These are phyloP conservation scores for Linum tenue DNA, from an alignment of 345 rosid genomes.

Conservation along the genomic window DNA sequence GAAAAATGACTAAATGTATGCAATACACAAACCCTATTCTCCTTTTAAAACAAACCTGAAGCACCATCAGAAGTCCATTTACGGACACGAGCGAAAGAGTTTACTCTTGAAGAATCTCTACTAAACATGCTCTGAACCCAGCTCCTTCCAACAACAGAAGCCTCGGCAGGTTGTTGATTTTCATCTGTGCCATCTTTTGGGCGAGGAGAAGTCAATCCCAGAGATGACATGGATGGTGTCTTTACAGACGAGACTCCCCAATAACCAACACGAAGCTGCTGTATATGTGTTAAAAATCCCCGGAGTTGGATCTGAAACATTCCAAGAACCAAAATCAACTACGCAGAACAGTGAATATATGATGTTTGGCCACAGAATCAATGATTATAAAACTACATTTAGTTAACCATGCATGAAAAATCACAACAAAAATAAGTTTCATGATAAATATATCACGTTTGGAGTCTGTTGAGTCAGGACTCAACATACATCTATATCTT, in stretches of 20 bases:
- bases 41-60: constrained; percentile 34
- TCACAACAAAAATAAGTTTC: no score
- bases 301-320: constrained; percentile 72
- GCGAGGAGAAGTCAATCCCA: constrained; percentile 79
- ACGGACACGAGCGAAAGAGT: constrained; percentile 71
- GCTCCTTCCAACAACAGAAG: constrained; percentile 87
- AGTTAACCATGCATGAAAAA: no score
- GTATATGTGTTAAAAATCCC: constrained; percentile 89
- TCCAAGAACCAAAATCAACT: not conserved
- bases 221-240: constrained; percentile 45
- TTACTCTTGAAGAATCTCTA: constrained; percentile 71
- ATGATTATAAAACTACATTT: not conserved
- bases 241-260: constrained; percentile 85
- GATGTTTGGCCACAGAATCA: not conserved
- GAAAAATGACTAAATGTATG: not conserved
- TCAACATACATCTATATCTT: no score
- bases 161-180: constrained; percentile 85
- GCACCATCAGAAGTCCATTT: constrained; percentile 72
- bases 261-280: constrained; percentile 81
- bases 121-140: constrained; percentile 99
- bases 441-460: no score
- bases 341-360: not conserved
- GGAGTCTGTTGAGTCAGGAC: no score
- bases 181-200: constrained; percentile 67
- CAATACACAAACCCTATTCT: no score